A percentile compares a stretch with the other conserved stretches of the same genome.
These are phyloP conservation scores for Dendrobium chrysotoxum DNA, from an alignment of 106 monocot species.

Conservation along the genomic window DNA sequence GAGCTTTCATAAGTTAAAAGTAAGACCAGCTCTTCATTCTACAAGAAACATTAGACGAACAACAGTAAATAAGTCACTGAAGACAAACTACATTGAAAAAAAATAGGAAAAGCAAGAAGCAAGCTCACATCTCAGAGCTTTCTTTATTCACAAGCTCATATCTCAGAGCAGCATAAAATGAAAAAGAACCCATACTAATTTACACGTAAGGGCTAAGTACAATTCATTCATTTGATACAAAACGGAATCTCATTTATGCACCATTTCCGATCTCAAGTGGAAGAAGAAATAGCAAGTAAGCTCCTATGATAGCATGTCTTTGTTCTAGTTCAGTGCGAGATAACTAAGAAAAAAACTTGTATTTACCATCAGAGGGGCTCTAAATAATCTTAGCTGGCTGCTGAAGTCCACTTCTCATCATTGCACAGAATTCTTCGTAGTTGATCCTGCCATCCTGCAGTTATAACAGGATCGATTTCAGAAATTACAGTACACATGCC, in stretches of 20 bases:
- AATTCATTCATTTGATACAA: not conserved
- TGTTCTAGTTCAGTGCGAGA: not conserved
- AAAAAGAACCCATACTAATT: not conserved
- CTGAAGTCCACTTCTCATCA: slow-evolving; percentile 46
- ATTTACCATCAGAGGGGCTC: not conserved
- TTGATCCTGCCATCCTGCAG: slow-evolving; percentile 52
- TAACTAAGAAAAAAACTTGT: not conserved
- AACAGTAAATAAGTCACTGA: not conserved
- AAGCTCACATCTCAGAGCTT: not conserved
- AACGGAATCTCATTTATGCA: not conserved
- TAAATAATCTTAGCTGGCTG: not conserved
- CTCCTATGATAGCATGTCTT: not conserved
- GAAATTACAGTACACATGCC: not conserved
- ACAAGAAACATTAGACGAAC: no score
- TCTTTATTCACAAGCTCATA: not conserved
- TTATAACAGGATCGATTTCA: not conserved
- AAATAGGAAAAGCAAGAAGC: not conserved
- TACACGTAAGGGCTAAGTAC: not conserved
- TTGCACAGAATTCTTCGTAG: slow-evolving; percentile 53
- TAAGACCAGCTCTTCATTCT: no score
- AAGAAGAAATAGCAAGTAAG: not conserved
- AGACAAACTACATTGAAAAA: not conserved
- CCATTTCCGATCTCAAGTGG: not conserved
- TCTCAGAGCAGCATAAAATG: not conserved
- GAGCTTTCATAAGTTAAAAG: no score